Conservation (phyloP, 2,329 filamentous ascomycete genomes). For the Magnaporthiopsis incrustans region DNA sequence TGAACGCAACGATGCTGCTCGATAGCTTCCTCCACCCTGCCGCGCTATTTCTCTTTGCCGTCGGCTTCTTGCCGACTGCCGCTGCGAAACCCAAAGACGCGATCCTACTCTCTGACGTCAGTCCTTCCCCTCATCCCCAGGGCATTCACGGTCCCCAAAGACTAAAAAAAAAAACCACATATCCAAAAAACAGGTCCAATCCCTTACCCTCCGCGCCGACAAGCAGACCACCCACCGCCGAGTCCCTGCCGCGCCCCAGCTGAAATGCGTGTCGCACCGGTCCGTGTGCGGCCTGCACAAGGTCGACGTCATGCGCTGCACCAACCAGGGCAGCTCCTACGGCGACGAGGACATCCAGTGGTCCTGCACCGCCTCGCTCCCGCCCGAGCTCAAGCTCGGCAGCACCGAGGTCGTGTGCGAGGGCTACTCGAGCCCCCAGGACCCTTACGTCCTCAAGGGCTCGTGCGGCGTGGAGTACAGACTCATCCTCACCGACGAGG, state of each 20-base stretch:
- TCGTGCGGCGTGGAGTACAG: conserved; percentile 91
- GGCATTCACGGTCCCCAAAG: neutral
- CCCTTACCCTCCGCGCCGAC: conserved; percentile 65
- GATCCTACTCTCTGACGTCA: conserved; percentile 53
- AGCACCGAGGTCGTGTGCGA: conserved; percentile 89
- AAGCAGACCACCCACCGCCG: conserved; percentile 68
- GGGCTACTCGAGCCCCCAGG: conserved; percentile 68
- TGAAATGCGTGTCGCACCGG: conserved; percentile 64
- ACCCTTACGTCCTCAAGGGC: conserved; percentile 81
- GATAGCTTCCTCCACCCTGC: conserved; percentile 7
- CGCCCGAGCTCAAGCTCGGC: conserved; percentile 61
- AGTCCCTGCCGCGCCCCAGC: conserved; percentile 66
- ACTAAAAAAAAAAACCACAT: neutral
- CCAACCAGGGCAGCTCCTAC: conserved; percentile 76
- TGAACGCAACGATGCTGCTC: conserved; percentile 6
- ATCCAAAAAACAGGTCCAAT: conserved; percentile 47
- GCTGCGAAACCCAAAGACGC: conserved; percentile 37
- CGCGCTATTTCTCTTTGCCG: conserved; percentile 6
- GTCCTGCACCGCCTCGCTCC: conserved; percentile 65
- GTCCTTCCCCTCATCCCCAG: conserved; percentile 23
- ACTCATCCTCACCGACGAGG: conserved; percentile 66
- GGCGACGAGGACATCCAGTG: conserved; percentile 76
- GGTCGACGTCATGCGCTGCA: conserved; percentile 81
- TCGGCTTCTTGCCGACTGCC: conserved; percentile 11
- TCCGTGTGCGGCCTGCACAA: conserved; percentile 61